Percentiles rank a stretch among this genome's conserved stretches.
Evolutionary conservation across 208 protist genomes (phyloP).

Genomic region (Trypanosoma theileri): DNA sequence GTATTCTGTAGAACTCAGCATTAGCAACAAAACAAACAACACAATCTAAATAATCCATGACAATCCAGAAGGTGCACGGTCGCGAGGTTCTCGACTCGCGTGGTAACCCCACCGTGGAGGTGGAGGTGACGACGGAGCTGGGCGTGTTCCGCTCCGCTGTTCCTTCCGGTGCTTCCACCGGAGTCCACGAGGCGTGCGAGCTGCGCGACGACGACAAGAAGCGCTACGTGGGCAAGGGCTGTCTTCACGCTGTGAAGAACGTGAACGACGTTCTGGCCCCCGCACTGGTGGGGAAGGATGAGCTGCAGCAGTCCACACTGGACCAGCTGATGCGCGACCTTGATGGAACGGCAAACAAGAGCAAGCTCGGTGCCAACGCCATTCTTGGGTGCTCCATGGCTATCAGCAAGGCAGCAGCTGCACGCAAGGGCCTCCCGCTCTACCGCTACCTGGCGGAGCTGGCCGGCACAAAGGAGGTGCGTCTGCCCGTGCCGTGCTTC

Average conservation of each 20-base stretch:
- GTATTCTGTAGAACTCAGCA: too few species aligned
- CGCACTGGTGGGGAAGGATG: slow-evolving; percentile 92
- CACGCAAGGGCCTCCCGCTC: slow-evolving; percentile 86
- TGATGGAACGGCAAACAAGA: slow-evolving; percentile 98
- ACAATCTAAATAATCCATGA: slow-evolving; percentile 36
- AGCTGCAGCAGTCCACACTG: slow-evolving; percentile 87
- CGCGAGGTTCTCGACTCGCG: slow-evolving; percentile 90
- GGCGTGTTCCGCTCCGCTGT: slow-evolving; percentile 96
- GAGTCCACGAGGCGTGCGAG: slow-evolving; percentile 97
- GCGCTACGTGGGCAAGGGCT: slow-evolving; percentile 97
- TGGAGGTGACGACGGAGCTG: slow-evolving; percentile 95
- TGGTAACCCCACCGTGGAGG: slow-evolving; percentile 93
- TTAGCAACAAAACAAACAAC: neutral
- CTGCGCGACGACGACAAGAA: slow-evolving; percentile 96
- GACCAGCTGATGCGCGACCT: slow-evolving; percentile 95
- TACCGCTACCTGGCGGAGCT: slow-evolving; percentile 96
- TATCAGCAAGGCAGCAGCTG: slow-evolving; percentile 95
- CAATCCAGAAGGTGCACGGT: slow-evolving; percentile 85
- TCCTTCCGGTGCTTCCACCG: slow-evolving; percentile 99
- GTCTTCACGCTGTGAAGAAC: slow-evolving; percentile 95
- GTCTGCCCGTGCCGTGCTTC: slow-evolving; percentile 95
- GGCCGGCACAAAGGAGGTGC: slow-evolving; percentile 82
- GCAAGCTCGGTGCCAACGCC: slow-evolving; percentile 97
- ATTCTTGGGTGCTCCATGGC: slow-evolving; percentile 98
- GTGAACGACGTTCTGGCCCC: slow-evolving; percentile 95